Percentiles rank a stretch among this genome's conserved stretches.
phyloP scores from a whole-genome alignment of 805 yeast species.

The Zygosaccharomyces bailii region DNA sequence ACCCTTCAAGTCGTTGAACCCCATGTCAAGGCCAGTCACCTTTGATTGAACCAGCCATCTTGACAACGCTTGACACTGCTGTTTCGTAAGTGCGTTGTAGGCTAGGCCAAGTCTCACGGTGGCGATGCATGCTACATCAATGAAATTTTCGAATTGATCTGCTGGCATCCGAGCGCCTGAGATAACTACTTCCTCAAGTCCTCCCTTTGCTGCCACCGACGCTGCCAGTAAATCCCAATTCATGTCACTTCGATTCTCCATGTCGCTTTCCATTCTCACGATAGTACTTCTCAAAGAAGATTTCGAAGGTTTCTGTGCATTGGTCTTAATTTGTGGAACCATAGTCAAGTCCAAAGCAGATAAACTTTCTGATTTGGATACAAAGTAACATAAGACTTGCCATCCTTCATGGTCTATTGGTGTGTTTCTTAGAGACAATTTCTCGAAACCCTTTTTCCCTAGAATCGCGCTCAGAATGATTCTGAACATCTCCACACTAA shows the following conservation, averaged over 20 bases:
- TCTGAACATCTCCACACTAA: conserved; percentile 73
- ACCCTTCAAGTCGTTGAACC: conserved; percentile 65
- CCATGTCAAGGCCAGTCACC: conserved; percentile 73
- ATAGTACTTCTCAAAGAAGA: conserved; percentile 28
- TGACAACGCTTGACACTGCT: conserved; percentile 57
- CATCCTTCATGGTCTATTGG: conserved; percentile 74
- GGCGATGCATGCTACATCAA: conserved; percentile 54
- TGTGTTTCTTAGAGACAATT: conserved; percentile 75
- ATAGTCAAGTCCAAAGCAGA: conserved; percentile 62
- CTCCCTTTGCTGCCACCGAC: conserved; percentile 68
- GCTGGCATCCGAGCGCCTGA: conserved; percentile 72
- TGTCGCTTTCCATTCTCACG: conserved; percentile 38
- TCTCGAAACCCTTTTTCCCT: conserved; percentile 61
- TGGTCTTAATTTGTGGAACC: conserved; percentile 38
- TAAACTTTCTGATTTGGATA: conserved; percentile 58
- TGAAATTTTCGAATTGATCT: conserved; percentile 55
- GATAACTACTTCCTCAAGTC: conserved; percentile 73
- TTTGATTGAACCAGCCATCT: conserved; percentile 50
- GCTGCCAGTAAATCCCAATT: conserved; percentile 83
- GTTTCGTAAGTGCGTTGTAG: conserved; percentile 58
- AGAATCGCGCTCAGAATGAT: conserved; percentile 63
- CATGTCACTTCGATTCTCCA: conserved; percentile 56
- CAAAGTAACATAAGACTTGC: conserved; percentile 74
- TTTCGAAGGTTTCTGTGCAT: conserved; percentile 40
- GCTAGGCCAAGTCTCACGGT: conserved; percentile 76